Conservation (phyloP, 495 filamentous ascomycete species). For the Daldinia loculata region DNA sequence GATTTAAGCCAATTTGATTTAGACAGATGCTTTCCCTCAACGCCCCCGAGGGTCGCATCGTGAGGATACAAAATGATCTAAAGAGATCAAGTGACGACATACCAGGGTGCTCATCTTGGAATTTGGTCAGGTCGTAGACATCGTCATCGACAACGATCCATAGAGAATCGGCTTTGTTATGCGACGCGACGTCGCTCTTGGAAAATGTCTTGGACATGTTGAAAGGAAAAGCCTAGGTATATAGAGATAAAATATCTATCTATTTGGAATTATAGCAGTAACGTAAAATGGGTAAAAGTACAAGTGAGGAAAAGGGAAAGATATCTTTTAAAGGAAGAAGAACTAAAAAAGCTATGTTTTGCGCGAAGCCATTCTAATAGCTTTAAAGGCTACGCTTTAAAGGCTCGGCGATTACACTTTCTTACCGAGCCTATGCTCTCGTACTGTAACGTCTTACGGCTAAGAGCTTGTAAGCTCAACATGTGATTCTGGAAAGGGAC, state of each 20-base stretch:
- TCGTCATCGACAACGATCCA: constrained; percentile 95
- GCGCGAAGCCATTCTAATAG: constrained; percentile 9
- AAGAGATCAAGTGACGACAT: constrained; percentile 40
- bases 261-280: not conserved
- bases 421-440: constrained; percentile 25
- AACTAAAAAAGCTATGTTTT: not conserved
- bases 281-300: constrained; percentile 1
- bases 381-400: constrained; percentile 29
- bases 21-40: constrained; percentile 17
- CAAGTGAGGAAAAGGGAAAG: not conserved
- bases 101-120: constrained; percentile 93
- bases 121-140: constrained; percentile 95
- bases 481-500: constrained; percentile 35
- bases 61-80: constrained; percentile 5
- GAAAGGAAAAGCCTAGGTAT: constrained; percentile 13
- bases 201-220: constrained; percentile 90
- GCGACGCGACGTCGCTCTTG: constrained; percentile 83
- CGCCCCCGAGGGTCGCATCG: constrained; percentile 16
- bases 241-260: constrained; percentile 10
- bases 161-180: constrained; percentile 85
- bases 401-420: constrained; percentile 32
- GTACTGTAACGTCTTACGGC: constrained; percentile 15
- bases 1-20: constrained; percentile 10
- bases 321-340: not conserved
- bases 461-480: constrained; percentile 16